phyloP scores from a whole-genome alignment of 352 stramenopile species.

The Pythium utonaiense region DNA sequence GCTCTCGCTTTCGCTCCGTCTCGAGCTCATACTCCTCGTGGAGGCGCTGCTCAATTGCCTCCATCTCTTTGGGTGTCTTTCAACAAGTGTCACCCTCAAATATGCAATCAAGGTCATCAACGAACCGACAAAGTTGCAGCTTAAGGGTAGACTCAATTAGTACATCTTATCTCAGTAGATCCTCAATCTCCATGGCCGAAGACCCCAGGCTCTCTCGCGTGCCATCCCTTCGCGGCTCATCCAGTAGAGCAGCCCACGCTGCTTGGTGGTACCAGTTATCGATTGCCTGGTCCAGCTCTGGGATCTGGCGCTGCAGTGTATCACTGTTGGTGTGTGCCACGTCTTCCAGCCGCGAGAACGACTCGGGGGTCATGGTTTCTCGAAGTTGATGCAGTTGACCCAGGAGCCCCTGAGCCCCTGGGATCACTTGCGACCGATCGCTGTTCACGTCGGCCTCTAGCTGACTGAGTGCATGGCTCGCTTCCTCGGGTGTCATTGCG shows the following conservation, averaged over 20 bases:
- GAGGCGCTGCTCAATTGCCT: slow-evolving; percentile 23
- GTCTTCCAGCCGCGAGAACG: slow-evolving; percentile 26
- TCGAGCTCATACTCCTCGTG: slow-evolving; percentile 33
- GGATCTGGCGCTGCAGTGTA: slow-evolving; percentile 17
- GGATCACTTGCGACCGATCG: slow-evolving; percentile 18
- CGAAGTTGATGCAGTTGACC: slow-evolving; percentile 8
- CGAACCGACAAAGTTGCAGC: no score
- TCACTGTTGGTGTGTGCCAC: slow-evolving; percentile 25
- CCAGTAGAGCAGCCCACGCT: slow-evolving; percentile 23
- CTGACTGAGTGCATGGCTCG: slow-evolving; percentile 2
- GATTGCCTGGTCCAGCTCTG: slow-evolving; percentile 22
- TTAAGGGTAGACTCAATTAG: background rate
- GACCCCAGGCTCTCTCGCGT: background rate
- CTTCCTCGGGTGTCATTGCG: background rate
- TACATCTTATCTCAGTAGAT: slow-evolving; percentile 23
- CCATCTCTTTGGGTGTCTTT: slow-evolving; percentile 13
- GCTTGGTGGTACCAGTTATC: slow-evolving; percentile 36
- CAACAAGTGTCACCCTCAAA: slow-evolving; percentile 4
- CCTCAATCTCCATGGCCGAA: background rate
- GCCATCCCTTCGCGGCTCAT: background rate
- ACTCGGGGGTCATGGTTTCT: slow-evolving; percentile 14
- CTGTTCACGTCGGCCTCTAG: slow-evolving; percentile 24
- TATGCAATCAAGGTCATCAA: no score
- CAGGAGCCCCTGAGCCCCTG: slow-evolving; percentile 10
- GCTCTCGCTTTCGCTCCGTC: slow-evolving; percentile 27